Percentiles rank a stretch among this genome's conserved stretches.
These are phyloP conservation scores for Mucor sp. DNA, from an alignment of 371 early-diverging fungal genomes.

Conservation along the genomic window DNA sequence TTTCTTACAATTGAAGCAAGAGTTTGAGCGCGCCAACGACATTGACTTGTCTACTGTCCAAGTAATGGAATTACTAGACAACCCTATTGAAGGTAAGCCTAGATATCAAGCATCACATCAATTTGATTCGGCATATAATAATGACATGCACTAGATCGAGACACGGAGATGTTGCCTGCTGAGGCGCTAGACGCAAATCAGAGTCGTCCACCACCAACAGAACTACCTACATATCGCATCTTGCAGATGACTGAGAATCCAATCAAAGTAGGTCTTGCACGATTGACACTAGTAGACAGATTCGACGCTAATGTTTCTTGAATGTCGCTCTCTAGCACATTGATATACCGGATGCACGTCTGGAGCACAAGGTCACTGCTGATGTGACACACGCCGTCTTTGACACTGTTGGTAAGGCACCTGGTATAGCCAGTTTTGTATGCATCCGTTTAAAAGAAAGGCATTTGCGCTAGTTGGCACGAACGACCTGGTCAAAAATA, in stretches of 20 bases:
- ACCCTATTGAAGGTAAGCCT: not conserved
- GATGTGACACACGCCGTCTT: not conserved
- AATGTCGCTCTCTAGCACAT: not conserved
- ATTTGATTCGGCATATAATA: not conserved
- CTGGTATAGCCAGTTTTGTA: not conserved
- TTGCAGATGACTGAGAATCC: not conserved
- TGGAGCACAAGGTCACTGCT: not conserved
- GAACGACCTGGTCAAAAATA: not conserved
- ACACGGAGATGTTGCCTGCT: not conserved
- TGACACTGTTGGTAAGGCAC: not conserved
- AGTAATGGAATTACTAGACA: not conserved
- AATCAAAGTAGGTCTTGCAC: not conserved
- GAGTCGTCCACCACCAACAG: no score
- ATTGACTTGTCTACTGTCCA: not conserved
- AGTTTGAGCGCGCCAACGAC: not conserved
- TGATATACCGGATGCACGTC: not conserved
- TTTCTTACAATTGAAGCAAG: conserved; percentile 5
- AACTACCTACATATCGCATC: not conserved
- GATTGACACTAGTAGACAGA: no score
- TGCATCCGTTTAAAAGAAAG: not conserved
- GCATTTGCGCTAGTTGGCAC: not conserved
- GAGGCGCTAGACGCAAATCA: no score
- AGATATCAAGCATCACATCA: not conserved
- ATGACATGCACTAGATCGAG: not conserved
- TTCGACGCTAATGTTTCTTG: not conserved